These are phyloP conservation scores for Lipomyces mesembrius DNA, from an alignment of 805 yeast species.

Conservation along the genomic window DNA sequence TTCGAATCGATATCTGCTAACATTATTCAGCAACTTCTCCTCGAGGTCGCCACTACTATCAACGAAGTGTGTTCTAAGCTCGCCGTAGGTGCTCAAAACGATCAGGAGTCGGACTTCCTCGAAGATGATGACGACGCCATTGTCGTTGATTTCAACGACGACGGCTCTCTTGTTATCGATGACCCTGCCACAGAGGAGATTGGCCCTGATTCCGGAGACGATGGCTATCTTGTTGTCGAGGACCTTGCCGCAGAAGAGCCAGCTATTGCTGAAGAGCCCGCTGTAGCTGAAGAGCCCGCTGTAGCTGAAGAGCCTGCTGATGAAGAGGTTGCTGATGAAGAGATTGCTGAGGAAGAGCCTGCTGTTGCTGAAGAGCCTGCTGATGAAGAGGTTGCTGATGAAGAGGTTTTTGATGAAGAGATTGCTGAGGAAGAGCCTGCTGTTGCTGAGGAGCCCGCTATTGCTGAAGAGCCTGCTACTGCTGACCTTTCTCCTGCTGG, in stretches of 20 bases:
- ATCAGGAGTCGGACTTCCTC: constrained; percentile 12
- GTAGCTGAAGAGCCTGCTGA: constrained; percentile 2
- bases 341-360: constrained; percentile 36
- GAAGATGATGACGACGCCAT: constrained; percentile 7
- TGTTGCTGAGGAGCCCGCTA: not conserved
- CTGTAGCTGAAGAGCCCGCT: constrained; percentile 2
- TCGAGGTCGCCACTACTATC: constrained; percentile 27
- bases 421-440: not conserved
- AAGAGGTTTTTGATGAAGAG: not conserved
- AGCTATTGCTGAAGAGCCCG: constrained; percentile 36
- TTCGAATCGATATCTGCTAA: constrained; percentile 5
- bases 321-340: not conserved
- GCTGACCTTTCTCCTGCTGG: constrained; percentile 3
- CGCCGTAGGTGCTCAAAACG: constrained; percentile 13
- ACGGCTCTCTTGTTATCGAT: constrained; percentile 1
- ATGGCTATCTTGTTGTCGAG: constrained; percentile 7
- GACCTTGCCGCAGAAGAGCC: constrained; percentile 4
- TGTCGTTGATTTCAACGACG: not conserved
- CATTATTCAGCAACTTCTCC: constrained; percentile 22
- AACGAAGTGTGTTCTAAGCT: constrained; percentile 29
- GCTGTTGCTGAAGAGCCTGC: constrained; percentile 9
- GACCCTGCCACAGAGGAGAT: constrained; percentile 1
- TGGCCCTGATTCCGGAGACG: not conserved
- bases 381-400: not conserved
- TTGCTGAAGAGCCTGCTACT: not conserved